These are phyloP conservation scores for Spergularia azorica DNA, from an alignment of 179 eudicot genomes.

Conservation along the genomic window DNA sequence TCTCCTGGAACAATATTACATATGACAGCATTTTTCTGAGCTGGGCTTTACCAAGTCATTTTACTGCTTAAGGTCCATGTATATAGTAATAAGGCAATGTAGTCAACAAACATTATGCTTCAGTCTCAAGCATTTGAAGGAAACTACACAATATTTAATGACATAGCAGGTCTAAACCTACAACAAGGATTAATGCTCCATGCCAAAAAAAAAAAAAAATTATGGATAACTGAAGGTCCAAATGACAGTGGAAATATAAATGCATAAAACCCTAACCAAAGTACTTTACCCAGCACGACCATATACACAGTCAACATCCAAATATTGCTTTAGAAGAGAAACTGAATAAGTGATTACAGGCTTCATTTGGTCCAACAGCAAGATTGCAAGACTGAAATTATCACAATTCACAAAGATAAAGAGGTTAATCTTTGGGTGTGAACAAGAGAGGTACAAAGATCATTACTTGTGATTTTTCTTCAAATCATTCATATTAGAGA, in stretches of 20 bases:
- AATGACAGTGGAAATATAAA: neutral
- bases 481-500: slow-evolving; percentile 73
- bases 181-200: neutral
- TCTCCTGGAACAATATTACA: too few species aligned
- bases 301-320: neutral
- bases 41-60: neutral
- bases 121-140: too few species aligned
- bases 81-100: too few species aligned
- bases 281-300: too few species aligned
- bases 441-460: slow-evolving; percentile 15
- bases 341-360: neutral
- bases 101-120: too few species aligned
- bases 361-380: too few species aligned
- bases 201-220: neutral
- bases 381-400: too few species aligned
- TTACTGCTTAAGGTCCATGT: too few species aligned
- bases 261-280: neutral
- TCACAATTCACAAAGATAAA: too few species aligned
- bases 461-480: slow-evolving; percentile 97
- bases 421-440: neutral
- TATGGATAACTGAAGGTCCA: neutral
- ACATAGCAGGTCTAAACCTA: too few species aligned
- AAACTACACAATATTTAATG: too few species aligned
- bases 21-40: neutral
- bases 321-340: neutral